Conservation (phyloP, 805 yeast genomes). For the Ogataea populi-albae region DNA sequence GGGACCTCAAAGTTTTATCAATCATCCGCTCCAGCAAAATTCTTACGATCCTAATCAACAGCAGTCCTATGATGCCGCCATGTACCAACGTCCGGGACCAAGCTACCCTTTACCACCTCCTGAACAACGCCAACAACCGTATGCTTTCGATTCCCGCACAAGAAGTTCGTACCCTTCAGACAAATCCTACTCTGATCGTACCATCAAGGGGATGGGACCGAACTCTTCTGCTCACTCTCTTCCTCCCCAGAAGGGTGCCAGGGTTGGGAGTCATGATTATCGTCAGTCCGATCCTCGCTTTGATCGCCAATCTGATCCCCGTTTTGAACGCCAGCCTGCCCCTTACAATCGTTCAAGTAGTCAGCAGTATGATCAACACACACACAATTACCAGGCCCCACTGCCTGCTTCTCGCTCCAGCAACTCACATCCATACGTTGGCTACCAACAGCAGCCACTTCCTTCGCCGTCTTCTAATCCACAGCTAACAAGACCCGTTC, state of each 20-base stretch:
- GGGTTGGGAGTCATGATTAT: no score
- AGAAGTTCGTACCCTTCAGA: conserved; percentile 1
- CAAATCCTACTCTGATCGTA: no score
- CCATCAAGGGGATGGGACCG: no score
- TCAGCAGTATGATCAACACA: no score
- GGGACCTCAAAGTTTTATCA: no score
- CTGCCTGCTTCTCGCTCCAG: no score
- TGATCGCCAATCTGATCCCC: no score
- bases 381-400: no score
- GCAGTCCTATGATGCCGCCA: neutral
- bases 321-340: no score
- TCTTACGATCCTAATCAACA: neutral
- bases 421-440: neutral
- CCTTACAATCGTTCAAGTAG: no score
- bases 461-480: neutral
- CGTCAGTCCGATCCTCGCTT: no score
- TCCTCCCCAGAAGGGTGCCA: conserved; percentile 4
- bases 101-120: conserved; percentile 7
- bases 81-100: conserved; percentile 2
- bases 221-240: conserved; percentile 1
- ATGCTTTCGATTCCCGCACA: neutral
- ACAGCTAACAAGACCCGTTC: neutral
- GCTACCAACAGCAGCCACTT: neutral
- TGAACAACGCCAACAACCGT: conserved; percentile 6
- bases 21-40: conserved; percentile 14